These are phyloP conservation scores for Entomortierella chlamydospora DNA, from an alignment of 192 early-diverging fungal genomes.

Conservation along the genomic window DNA sequence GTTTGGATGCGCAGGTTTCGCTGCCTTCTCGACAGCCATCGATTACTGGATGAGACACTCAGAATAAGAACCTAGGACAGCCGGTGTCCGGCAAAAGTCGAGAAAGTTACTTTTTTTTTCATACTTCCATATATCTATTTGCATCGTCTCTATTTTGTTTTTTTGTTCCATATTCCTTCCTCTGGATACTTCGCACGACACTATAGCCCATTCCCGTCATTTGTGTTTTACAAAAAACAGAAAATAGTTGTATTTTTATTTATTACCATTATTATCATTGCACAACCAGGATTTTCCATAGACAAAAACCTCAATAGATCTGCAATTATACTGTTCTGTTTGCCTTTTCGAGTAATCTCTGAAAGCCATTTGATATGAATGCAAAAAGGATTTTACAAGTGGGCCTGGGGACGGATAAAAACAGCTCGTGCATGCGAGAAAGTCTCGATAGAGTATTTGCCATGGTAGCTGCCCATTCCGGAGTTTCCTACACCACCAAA, in stretches of 20 bases:
- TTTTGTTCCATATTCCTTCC: neutral
- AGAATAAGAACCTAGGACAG: conserved; percentile 6
- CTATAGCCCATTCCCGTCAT: neutral
- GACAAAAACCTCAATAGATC: neutral
- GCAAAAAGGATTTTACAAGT: conserved; percentile 20
- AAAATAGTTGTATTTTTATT: conserved; percentile 2
- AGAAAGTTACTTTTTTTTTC: neutral
- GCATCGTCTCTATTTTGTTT: neutral
- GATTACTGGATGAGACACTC: conserved; percentile 83
- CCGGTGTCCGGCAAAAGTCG: too few relatives aligned
- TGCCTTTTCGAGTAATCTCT: too few relatives aligned
- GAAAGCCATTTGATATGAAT: too few relatives aligned
- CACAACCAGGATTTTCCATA: neutral
- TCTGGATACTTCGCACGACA: neutral
- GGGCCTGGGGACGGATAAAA: conserved; percentile 53
- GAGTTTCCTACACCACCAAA: conserved; percentile 92
- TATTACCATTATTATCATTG: conserved; percentile 3
- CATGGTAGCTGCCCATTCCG: conserved; percentile 90
- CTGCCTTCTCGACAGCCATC: conserved; percentile 93
- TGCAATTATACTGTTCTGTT: neutral
- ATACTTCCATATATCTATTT: conserved; percentile 8
- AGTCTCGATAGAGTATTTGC: conserved; percentile 79
- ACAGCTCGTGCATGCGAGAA: conserved; percentile 84
- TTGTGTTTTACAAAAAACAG: neutral
- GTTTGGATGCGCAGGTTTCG: conserved; percentile 92